phyloP scores from a whole-genome alignment of 768 basidiomycete genomes.

The Imleria badia region DNA sequence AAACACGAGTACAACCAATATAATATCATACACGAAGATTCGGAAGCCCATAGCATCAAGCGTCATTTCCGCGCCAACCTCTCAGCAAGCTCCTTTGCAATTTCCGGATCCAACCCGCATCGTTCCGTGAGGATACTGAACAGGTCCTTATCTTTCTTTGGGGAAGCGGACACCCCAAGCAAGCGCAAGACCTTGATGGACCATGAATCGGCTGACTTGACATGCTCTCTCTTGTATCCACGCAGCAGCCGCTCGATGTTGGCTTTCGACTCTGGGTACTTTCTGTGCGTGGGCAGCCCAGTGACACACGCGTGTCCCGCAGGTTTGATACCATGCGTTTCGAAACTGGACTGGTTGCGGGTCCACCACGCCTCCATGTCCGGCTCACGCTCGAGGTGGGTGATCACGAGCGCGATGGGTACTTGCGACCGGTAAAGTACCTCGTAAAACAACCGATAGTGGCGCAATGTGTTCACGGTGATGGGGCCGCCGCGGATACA shows the following conservation, averaged over 20 bases:
- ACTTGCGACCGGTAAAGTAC: slow-evolving; percentile 37
- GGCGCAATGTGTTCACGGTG: slow-evolving; percentile 33
- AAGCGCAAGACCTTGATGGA: slow-evolving; percentile 19
- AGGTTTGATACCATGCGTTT: slow-evolving; percentile 19
- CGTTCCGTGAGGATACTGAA: slow-evolving; percentile 22
- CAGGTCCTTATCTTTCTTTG: slow-evolving; percentile 14
- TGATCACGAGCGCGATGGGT: slow-evolving; percentile 31
- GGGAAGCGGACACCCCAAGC: slow-evolving; percentile 16
- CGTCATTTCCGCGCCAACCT: slow-evolving; percentile 4
- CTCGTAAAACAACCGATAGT: slow-evolving; percentile 39
- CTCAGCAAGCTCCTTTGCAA: slow-evolving; percentile 16
- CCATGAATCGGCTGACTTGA: slow-evolving; percentile 26
- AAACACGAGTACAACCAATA: neutral
- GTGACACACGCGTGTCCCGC: slow-evolving; percentile 35
- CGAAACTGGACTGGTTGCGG: slow-evolving; percentile 22
- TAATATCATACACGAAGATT: too few species aligned
- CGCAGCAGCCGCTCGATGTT: slow-evolving; percentile 15
- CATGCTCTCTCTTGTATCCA: slow-evolving; percentile 14
- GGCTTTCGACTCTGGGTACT: slow-evolving; percentile 19
- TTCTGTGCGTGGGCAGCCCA: slow-evolving; percentile 15
- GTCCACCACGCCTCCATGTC: slow-evolving; percentile 36
- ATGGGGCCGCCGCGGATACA: slow-evolving; percentile 39
- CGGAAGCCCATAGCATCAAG: too few species aligned
- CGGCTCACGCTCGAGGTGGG: slow-evolving; percentile 38
- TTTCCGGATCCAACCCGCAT: slow-evolving; percentile 18